Percentiles rank a stretch among this genome's conserved stretches.
Conservation (phyloP, 2,329 filamentous ascomycete genomes). For the Botryotinia globosa region DNA sequence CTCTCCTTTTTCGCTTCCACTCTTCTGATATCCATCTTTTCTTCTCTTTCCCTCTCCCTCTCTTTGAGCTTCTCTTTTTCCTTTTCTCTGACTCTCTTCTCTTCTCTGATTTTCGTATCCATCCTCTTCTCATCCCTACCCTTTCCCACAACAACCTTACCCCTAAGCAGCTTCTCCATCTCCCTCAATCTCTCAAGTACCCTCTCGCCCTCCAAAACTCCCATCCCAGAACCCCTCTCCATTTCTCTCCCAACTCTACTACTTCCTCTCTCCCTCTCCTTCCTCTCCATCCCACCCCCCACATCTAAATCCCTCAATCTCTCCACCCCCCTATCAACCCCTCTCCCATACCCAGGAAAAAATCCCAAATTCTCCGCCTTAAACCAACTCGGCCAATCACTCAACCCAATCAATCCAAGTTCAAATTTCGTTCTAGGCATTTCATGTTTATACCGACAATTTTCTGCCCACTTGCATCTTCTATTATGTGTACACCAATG, state of each 20-base stretch:
- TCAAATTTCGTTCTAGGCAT: conserved; percentile 47
- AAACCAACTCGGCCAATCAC: conserved; percentile 46
- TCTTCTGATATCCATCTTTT: background rate
- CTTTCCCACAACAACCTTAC: background rate
- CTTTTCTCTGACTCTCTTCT: background rate
- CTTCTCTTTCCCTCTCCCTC: background rate
- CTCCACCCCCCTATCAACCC: background rate
- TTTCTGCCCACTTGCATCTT: conserved; percentile 45
- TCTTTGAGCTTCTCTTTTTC: conserved; percentile 18
- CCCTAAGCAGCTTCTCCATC: conserved; percentile 18
- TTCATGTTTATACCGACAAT: conserved; percentile 46
- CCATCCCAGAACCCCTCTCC: conserved; percentile 8
- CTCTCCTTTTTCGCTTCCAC: conserved; percentile 18
- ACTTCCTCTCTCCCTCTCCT: background rate
- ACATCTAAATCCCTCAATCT: conserved; percentile 4
- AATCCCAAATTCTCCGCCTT: conserved; percentile 29
- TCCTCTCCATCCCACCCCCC: conserved; percentile 2
- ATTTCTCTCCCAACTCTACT: background rate
- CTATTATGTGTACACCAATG: conserved; percentile 49
- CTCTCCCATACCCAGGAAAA: conserved; percentile 9
- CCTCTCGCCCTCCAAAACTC: background rate
- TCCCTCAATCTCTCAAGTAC: conserved; percentile 21
- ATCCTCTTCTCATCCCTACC: background rate
- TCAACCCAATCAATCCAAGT: conserved; percentile 45
- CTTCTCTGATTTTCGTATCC: background rate